Evolutionary conservation across 2,329 filamentous ascomycete species (phyloP), one percentile per base, ranked within the genome.

Genomic region (Xylogone sp.): DNA sequence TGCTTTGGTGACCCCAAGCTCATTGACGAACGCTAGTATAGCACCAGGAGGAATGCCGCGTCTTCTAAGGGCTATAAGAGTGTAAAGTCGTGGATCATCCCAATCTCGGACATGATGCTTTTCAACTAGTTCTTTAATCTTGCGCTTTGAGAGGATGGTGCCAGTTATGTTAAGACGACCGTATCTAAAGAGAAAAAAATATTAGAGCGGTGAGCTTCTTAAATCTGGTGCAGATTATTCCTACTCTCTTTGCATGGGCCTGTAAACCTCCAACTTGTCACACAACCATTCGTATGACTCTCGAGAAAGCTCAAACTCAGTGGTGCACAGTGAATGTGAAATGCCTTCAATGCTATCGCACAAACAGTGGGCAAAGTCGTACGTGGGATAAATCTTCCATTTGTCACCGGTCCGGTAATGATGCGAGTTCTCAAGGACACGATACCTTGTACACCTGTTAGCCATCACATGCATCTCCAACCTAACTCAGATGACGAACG

Each of bases 361-460:
- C 20, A 97, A 76, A 68, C 89, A 96, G 73, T 95, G 90, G 0
- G 87, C 88, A 67, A 95, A 95, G 68, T 96, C 92, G 65, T 97
- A 97, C 0, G 93, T 95, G 0, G 94, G 94, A 68, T 96, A 97
- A 56, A 97, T 96, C 69, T 84, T 87, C 91, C 92, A 97, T 65
- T 87, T 84, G 57, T 81, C 75, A 24, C 88, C 90, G 0, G 92
- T 96, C 31, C 89, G 82, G 69, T 90, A 84, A 67, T 96, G 90
- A 52, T 81, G 72, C 42, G 88, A 84, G 62, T 87, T 81, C n/a
- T n/a, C n/a, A 55, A 90, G 79, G 50, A 97, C 86, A 54, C 93
- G 84, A 70, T 96, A 97, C 16, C 93, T 93, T 2, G 89, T n/a
- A n/a, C n/a, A n/a, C n/a, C n/a, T n/a, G n/a, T n/a, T n/a, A n/a